These are phyloP conservation scores for Leccinum truebloodii DNA, from an alignment of 768 basidiomycete species.

Conservation along the genomic window DNA sequence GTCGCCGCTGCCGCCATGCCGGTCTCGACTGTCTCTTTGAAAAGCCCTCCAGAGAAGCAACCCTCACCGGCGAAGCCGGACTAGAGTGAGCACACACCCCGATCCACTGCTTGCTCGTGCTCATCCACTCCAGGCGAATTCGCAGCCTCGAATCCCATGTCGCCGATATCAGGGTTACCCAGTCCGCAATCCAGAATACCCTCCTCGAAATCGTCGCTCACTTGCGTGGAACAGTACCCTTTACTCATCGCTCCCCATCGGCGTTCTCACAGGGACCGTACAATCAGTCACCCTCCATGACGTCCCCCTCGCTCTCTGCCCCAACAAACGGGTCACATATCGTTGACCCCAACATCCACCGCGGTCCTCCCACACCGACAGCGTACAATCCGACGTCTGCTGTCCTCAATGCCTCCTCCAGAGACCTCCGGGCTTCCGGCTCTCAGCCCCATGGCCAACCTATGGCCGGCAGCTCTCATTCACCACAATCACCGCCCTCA, in stretches of 20 bases:
- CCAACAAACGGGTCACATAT: conserved; percentile 38
- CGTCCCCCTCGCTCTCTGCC: conserved; percentile 46
- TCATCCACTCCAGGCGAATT: conserved; percentile 66
- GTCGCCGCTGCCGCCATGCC: conserved; percentile 86
- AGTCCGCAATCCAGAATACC: conserved; percentile 74
- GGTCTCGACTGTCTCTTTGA: conserved; percentile 94
- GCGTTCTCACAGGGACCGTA: conserved; percentile 48
- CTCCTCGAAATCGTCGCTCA: conserved; percentile 80
- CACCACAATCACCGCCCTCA: conserved; percentile 42
- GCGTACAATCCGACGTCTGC: conserved; percentile 25
- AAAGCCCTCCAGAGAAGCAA: conserved; percentile 86
- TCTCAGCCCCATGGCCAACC: conserved; percentile 38
- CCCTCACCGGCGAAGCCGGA: conserved; percentile 85
- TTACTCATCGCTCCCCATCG: conserved; percentile 64
- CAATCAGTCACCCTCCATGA: conserved; percentile 68
- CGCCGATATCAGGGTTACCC: conserved; percentile 73
- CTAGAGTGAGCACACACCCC: conserved; percentile 64
- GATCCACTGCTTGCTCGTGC: background rate
- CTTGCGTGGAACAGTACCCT: conserved; percentile 56
- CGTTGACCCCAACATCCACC: conserved; percentile 24
- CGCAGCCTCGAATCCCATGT: conserved; percentile 87
- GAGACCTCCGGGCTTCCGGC: conserved; percentile 36
- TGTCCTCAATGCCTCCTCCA: conserved; percentile 29
- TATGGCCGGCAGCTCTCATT: conserved; percentile 43
- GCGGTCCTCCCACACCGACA: conserved; percentile 33